These are phyloP conservation scores for Penicillium dipodomyicola DNA, from an alignment of 495 filamentous ascomycete genomes.

Conservation along the genomic window DNA sequence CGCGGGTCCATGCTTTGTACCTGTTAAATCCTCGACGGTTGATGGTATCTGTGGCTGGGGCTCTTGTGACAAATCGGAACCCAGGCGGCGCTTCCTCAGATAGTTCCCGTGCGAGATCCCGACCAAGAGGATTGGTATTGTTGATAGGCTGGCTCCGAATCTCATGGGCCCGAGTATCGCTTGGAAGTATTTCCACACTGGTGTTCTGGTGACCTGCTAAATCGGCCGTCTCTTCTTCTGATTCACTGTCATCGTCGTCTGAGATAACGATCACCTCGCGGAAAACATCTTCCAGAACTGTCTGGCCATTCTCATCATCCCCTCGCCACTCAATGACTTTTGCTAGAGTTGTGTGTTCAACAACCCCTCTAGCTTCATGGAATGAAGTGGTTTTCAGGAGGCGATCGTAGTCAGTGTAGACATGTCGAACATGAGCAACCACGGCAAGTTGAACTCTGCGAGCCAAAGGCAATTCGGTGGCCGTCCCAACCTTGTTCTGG, in stretches of 20 bases:
- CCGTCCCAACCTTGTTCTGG: constrained; percentile 66
- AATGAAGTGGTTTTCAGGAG: constrained; percentile 63
- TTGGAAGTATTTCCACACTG: constrained; percentile 44
- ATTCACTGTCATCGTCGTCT: constrained; percentile 69
- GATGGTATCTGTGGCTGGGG: constrained; percentile 30
- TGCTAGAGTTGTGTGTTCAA: constrained; percentile 68
- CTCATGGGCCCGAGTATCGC: constrained; percentile 32
- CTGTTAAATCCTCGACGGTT: constrained; percentile 49
- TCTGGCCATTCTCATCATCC: constrained; percentile 73
- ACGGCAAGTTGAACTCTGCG: constrained; percentile 80
- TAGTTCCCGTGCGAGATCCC: constrained; percentile 27
- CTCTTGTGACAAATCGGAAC: constrained; percentile 33
- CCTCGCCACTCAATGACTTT: constrained; percentile 84
- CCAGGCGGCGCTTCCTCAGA: constrained; percentile 41
- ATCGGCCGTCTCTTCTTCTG: constrained; percentile 40
- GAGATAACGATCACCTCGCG: constrained; percentile 80
- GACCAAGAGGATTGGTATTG: constrained; percentile 16
- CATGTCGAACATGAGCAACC: constrained; percentile 81
- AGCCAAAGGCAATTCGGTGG: constrained; percentile 60
- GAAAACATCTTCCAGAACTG: constrained; percentile 75
- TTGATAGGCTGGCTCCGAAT: constrained; percentile 33
- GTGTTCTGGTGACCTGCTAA: constrained; percentile 26
- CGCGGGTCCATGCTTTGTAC: constrained; percentile 50
- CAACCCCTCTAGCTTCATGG: constrained; percentile 64
- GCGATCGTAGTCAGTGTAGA: constrained; percentile 81